Evolutionary conservation across 2,329 filamentous ascomycete species (phyloP), one percentile per base, ranked within the genome.

Genomic region (Aspergillus awamori): DNA sequence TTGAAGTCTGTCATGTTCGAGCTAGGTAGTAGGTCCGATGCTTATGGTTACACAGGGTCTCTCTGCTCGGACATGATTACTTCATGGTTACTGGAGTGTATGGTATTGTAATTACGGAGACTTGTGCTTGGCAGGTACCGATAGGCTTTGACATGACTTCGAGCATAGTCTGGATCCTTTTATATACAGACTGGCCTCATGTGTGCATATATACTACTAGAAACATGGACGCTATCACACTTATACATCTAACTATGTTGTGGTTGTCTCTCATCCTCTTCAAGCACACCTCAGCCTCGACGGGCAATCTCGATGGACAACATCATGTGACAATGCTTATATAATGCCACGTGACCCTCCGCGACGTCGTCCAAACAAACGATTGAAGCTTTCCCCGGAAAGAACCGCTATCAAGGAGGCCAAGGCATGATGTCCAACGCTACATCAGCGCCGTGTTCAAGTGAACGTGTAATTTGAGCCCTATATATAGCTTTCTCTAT

Each of bases 381-480:
- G 30, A 5, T 43, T 49, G 49, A 58, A 53, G 48, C 48, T 60
- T 60, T 58, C 45, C 54, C 57, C 43, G 22, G 58, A 48, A 38
- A 41, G 38, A 39, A 57, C 53, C 53, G 47, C 52, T 28, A 10
- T 49, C 41, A 56, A 22, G 53, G 48, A 17, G 28, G 33, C 47
- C 54, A 33, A 53, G 57, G 33, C 55, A 62, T 59, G 49, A 65
- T 65, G 63, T 55, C 59, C 52, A 51, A 53, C 59, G 63, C 61
- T 41, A 36, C 17, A 54, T 10, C 38, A 38, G 43, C 33, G 33
- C 33, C 5, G 33, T 43, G 49, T 43, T 53, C 38, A 20, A 49
- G 28, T 41, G 26, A 36, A 56, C 56, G 54, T 55, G 47, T 56
- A 41, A 57, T 26, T 43, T 57, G 55, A 61, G 43, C 33, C n/a